Evolutionary conservation across 441 rosid genomes (phyloP), one percentile per base, ranked within the genome.

Genomic region (Erysimum cheiri): DNA sequence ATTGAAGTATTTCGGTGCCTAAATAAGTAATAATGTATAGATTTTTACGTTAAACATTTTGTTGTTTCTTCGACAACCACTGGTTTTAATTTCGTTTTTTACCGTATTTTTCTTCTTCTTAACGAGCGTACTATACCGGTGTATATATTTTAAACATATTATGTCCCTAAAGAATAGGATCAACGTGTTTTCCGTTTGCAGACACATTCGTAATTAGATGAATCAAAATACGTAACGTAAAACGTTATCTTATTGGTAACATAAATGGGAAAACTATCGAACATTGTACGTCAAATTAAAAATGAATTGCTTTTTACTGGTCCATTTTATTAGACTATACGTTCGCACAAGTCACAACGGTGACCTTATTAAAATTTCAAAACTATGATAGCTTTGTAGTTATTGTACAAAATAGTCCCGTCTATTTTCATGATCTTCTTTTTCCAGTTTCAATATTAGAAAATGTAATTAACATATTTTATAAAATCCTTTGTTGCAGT

Each of bases 1-100:
- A 35, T 76, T 76, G 58, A 64, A 58, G 52, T 70, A 43, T 71
- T 64, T 64, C 72, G 75, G 76, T 76, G 76, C 69, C 69, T 71
- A 76, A 69, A 22, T 63, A 61, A 54, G 33, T 74, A 41, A 57
- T 58, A 17, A 58, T 64, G 67, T 24, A 26, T 52, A 8, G 13
- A 14, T 43, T 54, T 35, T 41, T 22, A 62, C 55, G 50, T 41
- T 33, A 24, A 40, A 41, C 8, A 68, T 46, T 46, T 62, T 37
- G 70, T 48, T 75, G 74, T 69, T 75, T 63, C 75, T 63, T 63
- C 49, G 22, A 9, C 71, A 39, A 63, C 75, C 74, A 69, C 74
- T 63, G 49, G 10, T 69, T 56, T 19, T 43, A 6, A 39, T 48
- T 65, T 58, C 24, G 13, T 28, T 60, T 66, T 68, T 4, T 66